Percentiles rank a stretch among this genome's conserved stretches.
phyloP scores from a whole-genome alignment of 2,329 filamentous ascomycete genomes.

The Simplicillium sp. region DNA sequence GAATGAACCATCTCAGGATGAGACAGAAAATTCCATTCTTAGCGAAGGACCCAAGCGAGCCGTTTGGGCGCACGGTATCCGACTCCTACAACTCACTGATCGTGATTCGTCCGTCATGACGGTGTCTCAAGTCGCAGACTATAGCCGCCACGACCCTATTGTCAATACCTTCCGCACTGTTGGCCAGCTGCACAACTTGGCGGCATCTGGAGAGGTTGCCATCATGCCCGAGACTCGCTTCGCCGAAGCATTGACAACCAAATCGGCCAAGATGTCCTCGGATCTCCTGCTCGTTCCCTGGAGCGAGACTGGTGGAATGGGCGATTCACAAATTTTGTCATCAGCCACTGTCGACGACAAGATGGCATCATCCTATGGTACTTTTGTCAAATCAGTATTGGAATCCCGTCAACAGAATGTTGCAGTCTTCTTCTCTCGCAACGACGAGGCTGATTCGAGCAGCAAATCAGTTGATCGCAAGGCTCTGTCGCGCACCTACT shows the following conservation, averaged over 20 bases:
- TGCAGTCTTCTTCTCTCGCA: slow-evolving; percentile 65
- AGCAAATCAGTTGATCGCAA: slow-evolving; percentile 37
- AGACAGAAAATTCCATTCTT: slow-evolving; percentile 9
- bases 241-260: slow-evolving; percentile 63
- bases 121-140: slow-evolving; percentile 72
- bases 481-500: slow-evolving; percentile 41
- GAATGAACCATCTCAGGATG: slow-evolving; percentile 6
- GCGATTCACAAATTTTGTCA: slow-evolving; percentile 45
- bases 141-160: slow-evolving; percentile 66
- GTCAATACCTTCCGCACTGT: slow-evolving; percentile 88
- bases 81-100: slow-evolving; percentile 78
- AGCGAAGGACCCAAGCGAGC: slow-evolving; percentile 25
- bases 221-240: slow-evolving; percentile 72
- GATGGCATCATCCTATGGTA: slow-evolving; percentile 46
- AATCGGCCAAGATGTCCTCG: slow-evolving; percentile 59
- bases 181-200: slow-evolving; percentile 72
- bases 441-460: slow-evolving; percentile 22
- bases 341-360: slow-evolving; percentile 23
- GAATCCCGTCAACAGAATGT: slow-evolving; percentile 55
- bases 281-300: slow-evolving; percentile 81
- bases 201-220: slow-evolving; percentile 71
- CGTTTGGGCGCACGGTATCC: slow-evolving; percentile 73
- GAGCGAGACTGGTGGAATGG: slow-evolving; percentile 72
- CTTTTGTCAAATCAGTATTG: slow-evolving; percentile 64
- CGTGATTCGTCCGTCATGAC: slow-evolving; percentile 94